Conservation (phyloP, 2,329 filamentous ascomycete genomes). For the Diaporthe velutina region DNA sequence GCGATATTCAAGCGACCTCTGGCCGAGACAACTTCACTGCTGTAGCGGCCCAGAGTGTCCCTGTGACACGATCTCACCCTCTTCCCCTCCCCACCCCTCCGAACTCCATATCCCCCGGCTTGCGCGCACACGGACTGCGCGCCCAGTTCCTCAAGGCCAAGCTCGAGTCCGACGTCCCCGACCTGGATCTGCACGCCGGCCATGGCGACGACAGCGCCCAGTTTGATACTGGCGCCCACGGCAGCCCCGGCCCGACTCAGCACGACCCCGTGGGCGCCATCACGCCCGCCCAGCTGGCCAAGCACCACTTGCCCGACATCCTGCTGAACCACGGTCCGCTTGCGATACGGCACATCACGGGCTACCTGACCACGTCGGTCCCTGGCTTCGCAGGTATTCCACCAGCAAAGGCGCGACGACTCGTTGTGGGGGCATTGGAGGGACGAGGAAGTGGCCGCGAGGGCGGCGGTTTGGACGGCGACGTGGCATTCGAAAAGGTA, state of each 20-base stretch:
- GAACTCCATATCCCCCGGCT: conserved; percentile 91
- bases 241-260: conserved; percentile 58
- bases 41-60: conserved; percentile 76
- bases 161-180: conserved; percentile 81
- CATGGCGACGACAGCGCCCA: conserved; percentile 57
- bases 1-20: conserved; percentile 75
- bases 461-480: conserved; percentile 73
- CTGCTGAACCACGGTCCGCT: conserved; percentile 89
- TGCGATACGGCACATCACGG: conserved; percentile 95
- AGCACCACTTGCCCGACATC: conserved; percentile 90
- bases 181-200: conserved; percentile 85
- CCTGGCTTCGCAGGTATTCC: conserved; percentile 92
- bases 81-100: conserved; percentile 92
- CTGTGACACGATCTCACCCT: conserved; percentile 72
- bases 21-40: conserved; percentile 79
- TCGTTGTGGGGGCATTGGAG: conserved; percentile 94
- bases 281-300: conserved; percentile 86
- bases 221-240: conserved; percentile 44
- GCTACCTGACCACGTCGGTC: conserved; percentile 91
- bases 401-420: conserved; percentile 87
- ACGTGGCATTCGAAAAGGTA: conserved; percentile 92
- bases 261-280: conserved; percentile 85
- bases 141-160: conserved; percentile 72
- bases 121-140: conserved; percentile 85
- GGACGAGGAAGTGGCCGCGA: conserved; percentile 74